Conservation (phyloP, 2,329 filamentous ascomycete species). For the Cephalotrichum gorgonifer region DNA sequence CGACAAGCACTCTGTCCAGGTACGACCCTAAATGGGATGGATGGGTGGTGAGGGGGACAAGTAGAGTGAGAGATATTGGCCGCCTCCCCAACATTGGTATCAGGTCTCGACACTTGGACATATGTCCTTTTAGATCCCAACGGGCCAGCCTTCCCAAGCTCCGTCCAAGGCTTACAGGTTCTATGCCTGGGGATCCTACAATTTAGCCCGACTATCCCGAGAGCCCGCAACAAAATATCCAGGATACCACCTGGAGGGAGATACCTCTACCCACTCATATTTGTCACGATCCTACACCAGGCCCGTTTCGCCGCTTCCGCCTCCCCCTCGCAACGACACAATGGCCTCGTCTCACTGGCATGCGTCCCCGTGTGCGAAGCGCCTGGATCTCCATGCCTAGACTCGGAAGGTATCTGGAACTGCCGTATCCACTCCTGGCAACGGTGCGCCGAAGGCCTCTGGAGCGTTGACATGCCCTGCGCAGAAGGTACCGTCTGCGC, state of each 20-base stretch:
- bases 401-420: constrained; percentile 42
- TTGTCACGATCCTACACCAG: not conserved
- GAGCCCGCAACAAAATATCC: not conserved
- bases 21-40: no score
- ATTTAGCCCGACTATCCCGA: not conserved
- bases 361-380: not conserved
- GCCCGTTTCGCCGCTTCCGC: not conserved
- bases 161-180: not conserved
- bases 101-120: not conserved
- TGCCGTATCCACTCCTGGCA: constrained; percentile 39
- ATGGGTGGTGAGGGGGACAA: no score
- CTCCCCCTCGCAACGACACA: constrained; percentile 12
- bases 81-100: no score
- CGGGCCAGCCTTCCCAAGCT: not conserved
- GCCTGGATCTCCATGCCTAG: constrained; percentile 21
- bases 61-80: no score
- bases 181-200: not conserved
- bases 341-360: not conserved
- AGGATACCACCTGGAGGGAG: not conserved
- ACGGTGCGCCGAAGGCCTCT: constrained; percentile 35
- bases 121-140: not conserved
- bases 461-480: constrained; percentile 32
- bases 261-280: not conserved
- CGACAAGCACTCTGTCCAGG: no score
- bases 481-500: constrained; percentile 34